Conservation (phyloP, 164 flowering plant species). For the Vitis labrusca region DNA sequence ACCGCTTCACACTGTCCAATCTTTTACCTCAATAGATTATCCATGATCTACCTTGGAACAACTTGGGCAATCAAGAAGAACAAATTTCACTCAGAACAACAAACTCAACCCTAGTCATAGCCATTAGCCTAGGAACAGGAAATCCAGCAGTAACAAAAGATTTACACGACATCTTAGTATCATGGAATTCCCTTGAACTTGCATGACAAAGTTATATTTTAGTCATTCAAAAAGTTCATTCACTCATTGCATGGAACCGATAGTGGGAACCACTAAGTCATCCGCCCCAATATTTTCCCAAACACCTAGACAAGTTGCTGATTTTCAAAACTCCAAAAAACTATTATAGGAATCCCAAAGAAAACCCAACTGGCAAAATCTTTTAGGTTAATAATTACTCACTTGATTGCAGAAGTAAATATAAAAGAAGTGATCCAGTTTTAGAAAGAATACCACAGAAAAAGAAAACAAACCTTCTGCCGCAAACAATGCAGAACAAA, state of each 20-base stretch:
- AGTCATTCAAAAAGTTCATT: background rate
- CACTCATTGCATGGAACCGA: background rate
- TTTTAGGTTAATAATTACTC: background rate
- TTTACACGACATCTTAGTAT: background rate
- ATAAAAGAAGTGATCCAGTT: slow-evolving; percentile 3
- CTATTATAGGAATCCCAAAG: background rate
- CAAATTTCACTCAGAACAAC: too few species aligned
- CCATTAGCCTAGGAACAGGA: too few species aligned
- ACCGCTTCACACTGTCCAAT: too few species aligned
- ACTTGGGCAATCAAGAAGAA: too few species aligned
- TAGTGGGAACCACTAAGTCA: background rate
- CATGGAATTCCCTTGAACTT: background rate
- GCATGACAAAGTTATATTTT: background rate
- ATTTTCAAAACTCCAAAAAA: background rate
- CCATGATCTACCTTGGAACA: too few species aligned
- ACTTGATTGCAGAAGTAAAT: slow-evolving; percentile 5
- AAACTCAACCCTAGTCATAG: too few species aligned
- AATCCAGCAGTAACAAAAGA: too few species aligned
- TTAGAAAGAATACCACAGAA: slow-evolving; percentile 8
- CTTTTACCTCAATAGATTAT: too few species aligned
- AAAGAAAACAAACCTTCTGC: slow-evolving; percentile 50
- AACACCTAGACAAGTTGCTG: background rate
- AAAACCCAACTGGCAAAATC: background rate
- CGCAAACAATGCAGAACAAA: slow-evolving; percentile 53
- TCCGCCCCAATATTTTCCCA: background rate